phyloP scores from a whole-genome alignment of 768 basidiomycete genomes.

The Clitopilus passeckerianus region DNA sequence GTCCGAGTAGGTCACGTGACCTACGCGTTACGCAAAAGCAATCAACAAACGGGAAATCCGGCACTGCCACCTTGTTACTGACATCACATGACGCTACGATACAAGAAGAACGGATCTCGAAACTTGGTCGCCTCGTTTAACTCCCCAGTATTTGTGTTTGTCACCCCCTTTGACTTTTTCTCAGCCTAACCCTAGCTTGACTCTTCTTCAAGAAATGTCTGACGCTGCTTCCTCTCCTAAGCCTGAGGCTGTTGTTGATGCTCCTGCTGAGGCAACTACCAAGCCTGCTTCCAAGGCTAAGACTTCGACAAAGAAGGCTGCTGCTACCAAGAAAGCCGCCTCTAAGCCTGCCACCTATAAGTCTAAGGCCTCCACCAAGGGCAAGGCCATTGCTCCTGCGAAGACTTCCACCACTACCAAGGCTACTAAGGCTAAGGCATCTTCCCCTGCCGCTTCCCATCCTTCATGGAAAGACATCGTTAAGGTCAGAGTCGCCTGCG shows the following conservation, averaged over 20 bases:
- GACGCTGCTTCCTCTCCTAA: conserved; percentile 18
- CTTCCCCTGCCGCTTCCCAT: conserved; percentile 18
- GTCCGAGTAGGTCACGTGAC: conserved; percentile 11
- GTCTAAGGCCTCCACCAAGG: conserved; percentile 23
- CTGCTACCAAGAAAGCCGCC: conserved; percentile 11
- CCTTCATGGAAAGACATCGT: conserved; percentile 57
- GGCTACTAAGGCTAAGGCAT: conserved; percentile 11
- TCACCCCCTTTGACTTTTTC: neutral
- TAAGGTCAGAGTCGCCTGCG: conserved; percentile 25
- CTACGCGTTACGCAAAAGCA: conserved; percentile 10
- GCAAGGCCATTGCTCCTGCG: conserved; percentile 24
- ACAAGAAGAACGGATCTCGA: conserved; percentile 11
- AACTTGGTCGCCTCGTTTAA: neutral
- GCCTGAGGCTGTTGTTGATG: conserved; percentile 11
- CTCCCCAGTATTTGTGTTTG: conserved; percentile 2
- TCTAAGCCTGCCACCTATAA: conserved; percentile 22
- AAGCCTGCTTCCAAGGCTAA: conserved; percentile 11
- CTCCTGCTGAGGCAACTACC: conserved; percentile 8
- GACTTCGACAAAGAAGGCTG: conserved; percentile 14
- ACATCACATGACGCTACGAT: conserved; percentile 14
- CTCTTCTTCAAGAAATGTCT: conserved; percentile 15
- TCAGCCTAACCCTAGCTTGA: conserved; percentile 7
- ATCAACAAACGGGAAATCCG: conserved; percentile 34
- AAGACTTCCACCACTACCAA: conserved; percentile 26
- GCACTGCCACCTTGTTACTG: conserved; percentile 31